Evolutionary conservation across 2,329 filamentous ascomycete species (phyloP), one percentile per base, ranked within the genome.

Genomic region (Scolecobasidium constrictum): DNA sequence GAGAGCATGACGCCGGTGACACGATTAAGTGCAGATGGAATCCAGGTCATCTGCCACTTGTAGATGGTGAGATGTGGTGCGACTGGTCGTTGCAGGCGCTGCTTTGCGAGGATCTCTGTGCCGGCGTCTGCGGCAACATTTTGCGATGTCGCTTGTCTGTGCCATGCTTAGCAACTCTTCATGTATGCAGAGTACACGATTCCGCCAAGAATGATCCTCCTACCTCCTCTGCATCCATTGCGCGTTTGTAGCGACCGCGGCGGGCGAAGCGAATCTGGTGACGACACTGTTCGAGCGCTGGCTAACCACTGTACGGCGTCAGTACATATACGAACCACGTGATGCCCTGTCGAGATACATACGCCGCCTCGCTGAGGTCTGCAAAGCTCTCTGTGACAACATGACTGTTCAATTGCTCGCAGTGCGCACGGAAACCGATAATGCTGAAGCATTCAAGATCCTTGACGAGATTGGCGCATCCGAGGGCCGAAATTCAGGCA

Each of bases 61-160:
- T 95, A 95, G 75, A 93, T 88, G 57, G 67, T 62, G 49, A 95
- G 77, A 61, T 95, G 87, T 43, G 88, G 88, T 36, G 86, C 75
- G 54, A 94, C 73, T 59, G 88, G 88, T 41, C 88, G 88, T 57
- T 73, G 66, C 44, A 81, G 73, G 56, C 88, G 88, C 71, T 95
- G 88, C 57, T 77, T 69, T 56, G 75, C 80, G 59, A 95, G 85
- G 65, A 94, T 77, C 28, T 45, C 37, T 16, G 26, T 36, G 16
- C 11, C 37, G 37, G 23, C 36, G 12, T 38, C 17, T 16, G 12
- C 15, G 7, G 34, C 38, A 16, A 38, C 37, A 23, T 41, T 21
- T 18, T 40, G 43, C 16, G 35, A 36, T 22, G 43, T 28, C 21
- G 35, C 43, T 35, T 33, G 23, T 41, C 38, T 45, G 17, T 4